phyloP scores from a whole-genome alignment of 768 basidiomycete genomes.

The Cantharellus cinnabarinus region DNA sequence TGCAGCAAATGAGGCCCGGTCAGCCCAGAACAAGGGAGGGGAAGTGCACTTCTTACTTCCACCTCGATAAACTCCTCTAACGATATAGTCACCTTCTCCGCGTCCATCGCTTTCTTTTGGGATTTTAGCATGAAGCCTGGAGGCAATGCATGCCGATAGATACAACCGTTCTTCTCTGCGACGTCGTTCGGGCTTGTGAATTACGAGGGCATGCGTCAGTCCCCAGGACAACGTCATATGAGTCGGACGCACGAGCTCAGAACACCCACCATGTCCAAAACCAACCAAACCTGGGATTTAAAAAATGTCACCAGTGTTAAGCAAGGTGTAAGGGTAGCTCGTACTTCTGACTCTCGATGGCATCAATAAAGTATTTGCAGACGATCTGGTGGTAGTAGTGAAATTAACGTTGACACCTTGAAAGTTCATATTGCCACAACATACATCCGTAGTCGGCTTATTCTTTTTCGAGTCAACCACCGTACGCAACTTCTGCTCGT shows the following conservation, averaged over 20 bases:
- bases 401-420: no score
- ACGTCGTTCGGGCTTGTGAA: background rate
- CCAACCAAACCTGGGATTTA: slow-evolving; percentile 51
- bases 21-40: background rate
- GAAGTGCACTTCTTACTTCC: slow-evolving; percentile 37
- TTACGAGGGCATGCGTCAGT: background rate
- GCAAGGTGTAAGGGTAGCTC: slow-evolving; percentile 7
- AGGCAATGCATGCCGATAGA: slow-evolving; percentile 87
- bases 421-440: slow-evolving; percentile 10
- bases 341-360: slow-evolving; percentile 77
- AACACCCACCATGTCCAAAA: slow-evolving; percentile 38
- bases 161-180: slow-evolving; percentile 39
- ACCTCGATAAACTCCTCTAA: slow-evolving; percentile 95
- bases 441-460: slow-evolving; percentile 79
- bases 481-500: slow-evolving; percentile 76
- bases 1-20: background rate
- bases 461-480: slow-evolving; percentile 86
- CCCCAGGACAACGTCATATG: no score
- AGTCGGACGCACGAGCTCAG: background rate
- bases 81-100: slow-evolving; percentile 73
- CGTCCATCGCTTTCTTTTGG: slow-evolving; percentile 77
- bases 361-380: slow-evolving; percentile 92
- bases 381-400: slow-evolving; percentile 44
- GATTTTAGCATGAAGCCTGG: slow-evolving; percentile 92
- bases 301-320: background rate